A percentile compares a stretch with the other conserved stretches of the same genome.
These are phyloP conservation scores for Colletotrichum costaricense DNA, from an alignment of 2,329 filamentous ascomycete genomes.

Conservation along the genomic window DNA sequence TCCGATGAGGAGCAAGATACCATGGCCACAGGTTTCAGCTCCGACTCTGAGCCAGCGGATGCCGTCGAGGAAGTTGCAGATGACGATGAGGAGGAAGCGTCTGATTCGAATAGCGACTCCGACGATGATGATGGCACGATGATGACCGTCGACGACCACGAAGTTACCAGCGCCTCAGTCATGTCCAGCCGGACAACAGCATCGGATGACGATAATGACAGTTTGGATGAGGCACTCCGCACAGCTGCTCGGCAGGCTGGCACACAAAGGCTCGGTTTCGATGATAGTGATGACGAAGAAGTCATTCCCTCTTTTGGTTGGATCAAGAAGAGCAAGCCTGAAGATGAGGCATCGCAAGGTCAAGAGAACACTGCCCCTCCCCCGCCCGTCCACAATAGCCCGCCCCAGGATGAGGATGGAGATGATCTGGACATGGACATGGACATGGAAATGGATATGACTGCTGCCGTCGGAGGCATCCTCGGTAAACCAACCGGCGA, in stretches of 20 bases:
- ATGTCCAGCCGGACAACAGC: constrained; percentile 69
- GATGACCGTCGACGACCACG: constrained; percentile 85
- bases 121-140: constrained; percentile 83
- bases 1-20: constrained; percentile 74
- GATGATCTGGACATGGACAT: constrained; percentile 57
- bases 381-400: neutral
- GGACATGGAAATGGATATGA: constrained; percentile 70
- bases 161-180: constrained; percentile 76
- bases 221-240: constrained; percentile 81
- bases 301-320: constrained; percentile 82
- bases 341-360: constrained; percentile 50
- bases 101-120: constrained; percentile 65
- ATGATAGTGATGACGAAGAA: constrained; percentile 65
- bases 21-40: constrained; percentile 83
- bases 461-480: constrained; percentile 66
- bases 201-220: constrained; percentile 68
- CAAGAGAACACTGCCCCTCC: constrained; percentile 56
- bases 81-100: constrained; percentile 56
- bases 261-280: constrained; percentile 73
- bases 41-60: constrained; percentile 69
- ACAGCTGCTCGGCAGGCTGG: constrained; percentile 81
- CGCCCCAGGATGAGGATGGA: constrained; percentile 25
- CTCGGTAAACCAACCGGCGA: constrained; percentile 54
- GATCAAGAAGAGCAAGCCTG: constrained; percentile 64
- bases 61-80: constrained; percentile 66